These are phyloP conservation scores for Hanseniaspora lachancei DNA, from an alignment of 805 yeast species.

Conservation along the genomic window DNA sequence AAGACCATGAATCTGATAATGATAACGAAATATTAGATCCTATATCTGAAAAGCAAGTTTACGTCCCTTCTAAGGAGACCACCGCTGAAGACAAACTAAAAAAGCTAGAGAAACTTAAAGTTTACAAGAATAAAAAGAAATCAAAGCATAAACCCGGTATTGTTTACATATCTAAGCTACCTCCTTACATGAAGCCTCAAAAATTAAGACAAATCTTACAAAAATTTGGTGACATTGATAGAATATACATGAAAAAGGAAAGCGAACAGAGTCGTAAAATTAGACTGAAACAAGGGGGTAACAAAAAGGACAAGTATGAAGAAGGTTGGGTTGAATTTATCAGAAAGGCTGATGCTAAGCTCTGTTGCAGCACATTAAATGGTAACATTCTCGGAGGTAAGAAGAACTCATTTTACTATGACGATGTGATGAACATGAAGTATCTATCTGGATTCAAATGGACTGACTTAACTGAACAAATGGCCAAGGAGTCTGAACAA, in stretches of 20 bases:
- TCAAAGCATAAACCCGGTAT: conserved; percentile 68
- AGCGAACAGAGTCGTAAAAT: conserved; percentile 47
- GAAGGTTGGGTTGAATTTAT: conserved; percentile 97
- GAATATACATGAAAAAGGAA: conserved; percentile 80
- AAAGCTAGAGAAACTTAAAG: conserved; percentile 44
- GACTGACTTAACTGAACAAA: conserved; percentile 86
- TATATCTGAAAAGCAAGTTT: conserved; percentile 16
- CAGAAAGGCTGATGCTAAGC: conserved; percentile 72
- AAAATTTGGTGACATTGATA: conserved; percentile 76
- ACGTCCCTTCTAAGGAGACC: conserved; percentile 16
- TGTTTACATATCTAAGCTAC: conserved; percentile 78
- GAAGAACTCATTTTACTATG: conserved; percentile 81
- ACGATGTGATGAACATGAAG: conserved; percentile 83
- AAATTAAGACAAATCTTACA: conserved; percentile 70
- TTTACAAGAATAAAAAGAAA: conserved; percentile 31
- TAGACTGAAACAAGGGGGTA: conserved; percentile 79
- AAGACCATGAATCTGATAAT: conserved; percentile 4
- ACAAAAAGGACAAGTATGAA: conserved; percentile 70
- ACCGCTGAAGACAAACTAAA: conserved; percentile 36
- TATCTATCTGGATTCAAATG: conserved; percentile 88
- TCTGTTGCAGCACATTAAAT: conserved; percentile 74
- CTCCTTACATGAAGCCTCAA: conserved; percentile 95
- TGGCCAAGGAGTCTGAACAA: conserved; percentile 76
- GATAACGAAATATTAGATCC: conserved; percentile 14
- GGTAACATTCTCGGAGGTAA: conserved; percentile 87